These are phyloP conservation scores for Comarum palustre DNA, from an alignment of 306 rosid species.

Conservation along the genomic window DNA sequence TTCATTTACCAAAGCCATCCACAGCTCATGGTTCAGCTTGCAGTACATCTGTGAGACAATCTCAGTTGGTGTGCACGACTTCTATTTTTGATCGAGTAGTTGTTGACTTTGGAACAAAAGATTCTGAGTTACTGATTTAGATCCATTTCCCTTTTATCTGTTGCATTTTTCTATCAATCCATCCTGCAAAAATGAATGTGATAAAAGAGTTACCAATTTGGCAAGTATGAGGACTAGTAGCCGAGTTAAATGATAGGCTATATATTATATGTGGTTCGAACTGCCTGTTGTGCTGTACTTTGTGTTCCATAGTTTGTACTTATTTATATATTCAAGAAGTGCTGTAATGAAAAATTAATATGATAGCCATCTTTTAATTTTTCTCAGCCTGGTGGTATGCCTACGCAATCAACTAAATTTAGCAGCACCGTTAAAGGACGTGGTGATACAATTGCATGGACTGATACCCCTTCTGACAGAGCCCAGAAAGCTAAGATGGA, in stretches of 20 bases:
- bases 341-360: not conserved
- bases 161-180: not conserved
- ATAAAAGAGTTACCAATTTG: not conserved
- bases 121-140: not conserved
- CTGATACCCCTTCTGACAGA: constrained; percentile 82
- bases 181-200: not conserved
- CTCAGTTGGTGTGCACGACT: not conserved
- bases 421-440: constrained; percentile 71
- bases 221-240: not conserved
- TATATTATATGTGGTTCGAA: not conserved
- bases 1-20: not conserved
- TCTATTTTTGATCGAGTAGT: not conserved
- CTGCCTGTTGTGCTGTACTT: not conserved
- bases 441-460: constrained; percentile 89
- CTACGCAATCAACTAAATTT: constrained; percentile 67
- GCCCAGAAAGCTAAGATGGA: constrained; percentile 89
- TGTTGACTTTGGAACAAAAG: not conserved
- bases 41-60: not conserved
- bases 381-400: constrained; percentile 67
- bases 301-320: not conserved
- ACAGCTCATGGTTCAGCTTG: not conserved
- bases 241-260: not conserved
- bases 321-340: not conserved
- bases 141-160: not conserved
- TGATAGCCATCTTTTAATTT: not conserved